phyloP scores from a whole-genome alignment of 2,329 filamentous ascomycete genomes.

The Dactylella cylindrospora region DNA sequence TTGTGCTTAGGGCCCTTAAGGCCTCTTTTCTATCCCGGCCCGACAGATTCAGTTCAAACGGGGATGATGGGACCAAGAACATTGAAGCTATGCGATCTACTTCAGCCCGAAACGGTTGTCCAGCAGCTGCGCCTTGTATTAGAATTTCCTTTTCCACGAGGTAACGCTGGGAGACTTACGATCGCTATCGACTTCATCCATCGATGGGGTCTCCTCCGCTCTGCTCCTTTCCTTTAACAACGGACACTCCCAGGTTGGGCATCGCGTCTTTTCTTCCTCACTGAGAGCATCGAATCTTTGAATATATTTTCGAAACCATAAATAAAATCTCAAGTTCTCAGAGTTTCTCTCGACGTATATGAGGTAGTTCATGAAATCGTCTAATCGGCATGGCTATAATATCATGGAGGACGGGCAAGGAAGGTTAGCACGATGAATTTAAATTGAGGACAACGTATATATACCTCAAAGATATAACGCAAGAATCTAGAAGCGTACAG shows the following conservation, averaged over 20 bases:
- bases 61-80: conserved; percentile 68
- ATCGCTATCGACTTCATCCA: background rate
- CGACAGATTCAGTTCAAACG: conserved; percentile 74
- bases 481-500: background rate
- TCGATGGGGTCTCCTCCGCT: background rate
- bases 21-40: conserved; percentile 63
- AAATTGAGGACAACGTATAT: conserved; percentile 19
- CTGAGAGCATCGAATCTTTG: conserved; percentile 62
- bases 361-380: conserved; percentile 84
- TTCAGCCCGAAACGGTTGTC: conserved; percentile 76
- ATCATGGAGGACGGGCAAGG: too few relatives aligned
- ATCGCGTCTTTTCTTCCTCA: conserved; percentile 55
- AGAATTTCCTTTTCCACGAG: too few relatives aligned
- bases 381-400: conserved; percentile 69
- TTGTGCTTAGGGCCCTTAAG: conserved; percentile 69
- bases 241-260: conserved; percentile 52
- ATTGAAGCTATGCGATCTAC: conserved; percentile 71
- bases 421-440: conserved; percentile 18
- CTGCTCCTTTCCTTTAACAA: conserved; percentile 13
- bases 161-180: background rate
- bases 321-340: conserved; percentile 77
- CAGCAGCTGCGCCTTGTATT: conserved; percentile 61
- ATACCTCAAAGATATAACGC: background rate
- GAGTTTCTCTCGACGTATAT: conserved; percentile 75
- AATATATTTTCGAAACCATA: conserved; percentile 66